Percentiles rank a stretch among this genome's conserved stretches.
Evolutionary conservation across 148 eudicot genomes (phyloP).

Genomic region (Arctostaphylos glauca): DNA sequence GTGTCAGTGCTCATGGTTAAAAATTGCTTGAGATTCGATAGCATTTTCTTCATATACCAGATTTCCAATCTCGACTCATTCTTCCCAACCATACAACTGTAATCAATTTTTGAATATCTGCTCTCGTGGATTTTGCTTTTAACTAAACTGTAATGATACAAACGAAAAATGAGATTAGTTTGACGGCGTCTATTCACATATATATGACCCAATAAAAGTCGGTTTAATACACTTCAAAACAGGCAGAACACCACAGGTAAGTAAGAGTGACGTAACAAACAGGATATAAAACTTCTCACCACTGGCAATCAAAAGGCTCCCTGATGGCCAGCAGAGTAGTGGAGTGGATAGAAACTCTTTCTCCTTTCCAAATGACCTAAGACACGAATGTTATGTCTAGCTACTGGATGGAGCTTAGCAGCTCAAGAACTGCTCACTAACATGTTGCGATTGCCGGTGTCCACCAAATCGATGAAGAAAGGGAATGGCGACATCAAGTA

Average conservation of each 20-base stretch:
- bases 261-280: background rate
- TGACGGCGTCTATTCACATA: background rate
- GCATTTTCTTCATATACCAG: background rate
- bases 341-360: too few species aligned
- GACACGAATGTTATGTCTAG: background rate
- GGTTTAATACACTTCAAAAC: background rate
- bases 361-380: background rate
- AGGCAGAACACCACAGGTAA: background rate
- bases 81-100: background rate
- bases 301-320: background rate
- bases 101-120: background rate
- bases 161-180: background rate
- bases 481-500: background rate
- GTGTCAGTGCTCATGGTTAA: background rate
- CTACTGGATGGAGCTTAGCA: background rate
- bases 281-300: background rate
- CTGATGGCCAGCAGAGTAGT: background rate
- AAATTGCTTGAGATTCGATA: background rate
- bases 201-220: background rate
- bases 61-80: background rate
- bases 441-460: background rate
- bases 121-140: background rate
- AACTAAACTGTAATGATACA: background rate
- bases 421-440: background rate
- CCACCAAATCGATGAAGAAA: background rate